Conservation (phyloP, 2,329 filamentous ascomycete genomes). For the Paraconiothyrium sp. region DNA sequence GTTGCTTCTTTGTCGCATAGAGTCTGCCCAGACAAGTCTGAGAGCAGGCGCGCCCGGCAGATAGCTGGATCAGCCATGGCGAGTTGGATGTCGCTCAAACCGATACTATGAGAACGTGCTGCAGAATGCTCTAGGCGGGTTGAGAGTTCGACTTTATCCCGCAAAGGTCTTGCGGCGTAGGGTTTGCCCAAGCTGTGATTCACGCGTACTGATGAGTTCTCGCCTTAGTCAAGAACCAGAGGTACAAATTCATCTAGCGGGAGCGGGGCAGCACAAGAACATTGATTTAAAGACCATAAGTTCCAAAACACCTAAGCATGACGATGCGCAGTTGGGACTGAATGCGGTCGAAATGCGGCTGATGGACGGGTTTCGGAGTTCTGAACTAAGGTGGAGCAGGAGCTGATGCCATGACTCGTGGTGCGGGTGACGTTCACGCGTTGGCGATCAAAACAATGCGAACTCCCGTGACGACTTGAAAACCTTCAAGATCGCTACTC, state of each 20-base stretch:
- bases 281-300: neutral
- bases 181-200: neutral
- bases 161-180: neutral
- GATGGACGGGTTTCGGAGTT: neutral
- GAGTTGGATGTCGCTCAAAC: neutral
- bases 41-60: constrained; percentile 34
- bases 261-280: neutral
- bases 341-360: neutral
- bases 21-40: constrained; percentile 33
- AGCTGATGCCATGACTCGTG: neutral
- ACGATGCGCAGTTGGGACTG: neutral
- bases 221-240: neutral
- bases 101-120: neutral
- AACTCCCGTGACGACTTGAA: neutral
- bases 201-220: neutral
- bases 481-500: neutral
- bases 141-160: neutral
- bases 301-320: too few relatives aligned
- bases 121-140: neutral
- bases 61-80: constrained; percentile 20
- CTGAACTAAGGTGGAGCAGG: neutral
- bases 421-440: neutral
- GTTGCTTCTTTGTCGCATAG: constrained; percentile 33
- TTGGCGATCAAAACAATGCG: neutral
- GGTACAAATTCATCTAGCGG: neutral